phyloP scores from a whole-genome alignment of 768 basidiomycete species.

The Agrocybe pediades region DNA sequence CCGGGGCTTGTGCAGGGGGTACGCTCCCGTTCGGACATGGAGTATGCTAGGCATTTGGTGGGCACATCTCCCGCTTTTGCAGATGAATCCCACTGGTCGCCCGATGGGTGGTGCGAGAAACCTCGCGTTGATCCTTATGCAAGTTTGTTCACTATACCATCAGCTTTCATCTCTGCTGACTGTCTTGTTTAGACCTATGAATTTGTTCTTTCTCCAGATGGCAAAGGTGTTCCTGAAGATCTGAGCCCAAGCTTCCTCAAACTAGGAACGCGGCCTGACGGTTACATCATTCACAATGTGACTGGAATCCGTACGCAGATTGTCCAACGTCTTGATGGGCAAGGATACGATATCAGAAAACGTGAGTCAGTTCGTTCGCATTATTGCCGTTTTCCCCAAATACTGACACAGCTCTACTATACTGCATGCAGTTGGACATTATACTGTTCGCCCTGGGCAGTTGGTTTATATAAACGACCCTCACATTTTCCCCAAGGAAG shows the following conservation, averaged over 20 bases:
- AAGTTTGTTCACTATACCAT: conserved; percentile 24
- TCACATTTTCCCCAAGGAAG: conserved; percentile 37
- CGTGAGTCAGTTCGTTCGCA: conserved; percentile 44
- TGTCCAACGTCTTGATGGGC: conserved; percentile 77
- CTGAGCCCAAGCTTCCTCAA: conserved; percentile 68
- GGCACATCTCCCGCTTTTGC: conserved; percentile 47
- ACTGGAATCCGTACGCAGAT: conserved; percentile 80
- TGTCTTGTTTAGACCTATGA: conserved; percentile 65
- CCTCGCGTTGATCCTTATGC: conserved; percentile 73
- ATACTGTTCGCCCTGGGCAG: conserved; percentile 79
- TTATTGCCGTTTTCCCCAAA: conserved; percentile 2
- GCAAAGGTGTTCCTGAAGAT: conserved; percentile 62
- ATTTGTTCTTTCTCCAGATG: conserved; percentile 72
- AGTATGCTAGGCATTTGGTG: conserved; percentile 78
- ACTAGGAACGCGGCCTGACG: conserved; percentile 60
- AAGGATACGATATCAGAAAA: conserved; percentile 85
- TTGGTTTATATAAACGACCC: conserved; percentile 79
- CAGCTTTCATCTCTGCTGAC: neutral
- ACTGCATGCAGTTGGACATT: conserved; percentile 69
- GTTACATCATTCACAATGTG: conserved; percentile 76
- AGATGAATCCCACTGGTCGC: conserved; percentile 63
- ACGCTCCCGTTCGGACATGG: conserved; percentile 72
- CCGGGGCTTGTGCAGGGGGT: conserved; percentile 66
- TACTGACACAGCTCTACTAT: too few relatives aligned
- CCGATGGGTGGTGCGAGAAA: conserved; percentile 74